Evolutionary conservation across 2,329 filamentous ascomycete species (phyloP).

Genomic region (Diaporthe sp.): DNA sequence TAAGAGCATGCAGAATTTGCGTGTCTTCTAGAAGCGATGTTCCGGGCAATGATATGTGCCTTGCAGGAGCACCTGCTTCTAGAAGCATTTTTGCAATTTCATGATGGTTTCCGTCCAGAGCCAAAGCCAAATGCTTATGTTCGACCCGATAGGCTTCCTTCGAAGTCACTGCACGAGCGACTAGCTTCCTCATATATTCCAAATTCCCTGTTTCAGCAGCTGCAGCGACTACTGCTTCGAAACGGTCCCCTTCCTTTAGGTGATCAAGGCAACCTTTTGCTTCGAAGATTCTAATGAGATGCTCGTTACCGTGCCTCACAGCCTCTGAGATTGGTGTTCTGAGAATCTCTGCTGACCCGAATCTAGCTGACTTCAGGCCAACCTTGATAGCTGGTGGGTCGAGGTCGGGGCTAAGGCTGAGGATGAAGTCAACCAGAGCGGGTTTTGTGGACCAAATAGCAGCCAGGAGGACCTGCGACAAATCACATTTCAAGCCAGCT

Average conservation of each 20-base stretch:
- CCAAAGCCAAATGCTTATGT: accelerated
- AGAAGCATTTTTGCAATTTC: neutral
- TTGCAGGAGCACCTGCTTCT: neutral
- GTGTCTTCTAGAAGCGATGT: too few relatives aligned
- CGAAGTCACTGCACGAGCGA: neutral
- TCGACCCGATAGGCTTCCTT: neutral
- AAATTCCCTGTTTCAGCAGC: neutral
- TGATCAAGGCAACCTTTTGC: neutral
- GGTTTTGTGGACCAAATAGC: neutral
- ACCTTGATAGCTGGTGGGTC: neutral
- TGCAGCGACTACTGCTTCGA: neutral
- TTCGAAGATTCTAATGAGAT: neutral
- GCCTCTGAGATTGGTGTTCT: neutral
- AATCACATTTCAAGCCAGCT: neutral
- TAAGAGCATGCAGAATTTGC: neutral
- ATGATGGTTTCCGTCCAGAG: accelerated
- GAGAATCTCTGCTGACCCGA: too few relatives aligned
- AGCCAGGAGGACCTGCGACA: neutral
- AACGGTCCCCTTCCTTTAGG: neutral
- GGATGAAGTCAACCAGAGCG: neutral
- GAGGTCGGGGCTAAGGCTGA: neutral
- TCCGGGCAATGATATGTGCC: too few relatives aligned
- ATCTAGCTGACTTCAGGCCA: too few relatives aligned
- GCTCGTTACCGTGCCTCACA: neutral
- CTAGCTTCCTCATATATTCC: neutral